Evolutionary conservation across 345 rosid genomes (phyloP), one percentile per base, ranked within the genome.

Genomic region (Luvunga scandens): DNA sequence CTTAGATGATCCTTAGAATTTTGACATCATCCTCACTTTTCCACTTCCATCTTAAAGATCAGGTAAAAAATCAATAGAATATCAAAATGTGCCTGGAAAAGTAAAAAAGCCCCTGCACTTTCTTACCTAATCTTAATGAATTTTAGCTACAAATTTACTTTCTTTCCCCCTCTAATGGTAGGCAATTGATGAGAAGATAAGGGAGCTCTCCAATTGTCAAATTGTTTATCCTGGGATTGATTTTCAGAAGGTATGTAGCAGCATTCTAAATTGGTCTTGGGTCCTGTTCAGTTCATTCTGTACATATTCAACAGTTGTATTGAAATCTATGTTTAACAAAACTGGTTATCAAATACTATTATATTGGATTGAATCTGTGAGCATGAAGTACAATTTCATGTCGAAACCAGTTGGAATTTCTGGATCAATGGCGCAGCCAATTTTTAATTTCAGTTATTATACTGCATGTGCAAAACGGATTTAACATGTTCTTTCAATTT

Each of bases 151-250:
- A 56, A 75, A 42, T 42, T 42, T 10, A 42, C 48, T 10, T 10
- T 2, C 48, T 0, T 36, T 36, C 50, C 18, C 1, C 5, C 14
- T 2, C 4, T 39, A 73, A 72, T 81, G 65, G 27, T 86, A 97
- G 99, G 99, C 97, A 72, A 93, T 97, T 76, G 96, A 92, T 87
- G 98, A 94, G 85, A 93, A 92, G 90, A 97, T 97, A 81, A 87
- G 91, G 87, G 97, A 94, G 85, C 92, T 97, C 75, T 94, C 98
- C 24, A 90, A 91, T 80, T 93, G 98, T 82, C 99, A 97, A 80
- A 86, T 83, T 77, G 90, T 97, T 77, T 89, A 97, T 71, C 76
- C 82, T 31, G 98, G 90, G 68, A 78, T 90, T 77, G 93, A 93
- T 73, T 94, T 93, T 80, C 95, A 83, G 86, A 93, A 91, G 99